These are phyloP conservation scores for Alternaria alternata DNA, from an alignment of 2,329 filamentous ascomycete species.

Conservation along the genomic window DNA sequence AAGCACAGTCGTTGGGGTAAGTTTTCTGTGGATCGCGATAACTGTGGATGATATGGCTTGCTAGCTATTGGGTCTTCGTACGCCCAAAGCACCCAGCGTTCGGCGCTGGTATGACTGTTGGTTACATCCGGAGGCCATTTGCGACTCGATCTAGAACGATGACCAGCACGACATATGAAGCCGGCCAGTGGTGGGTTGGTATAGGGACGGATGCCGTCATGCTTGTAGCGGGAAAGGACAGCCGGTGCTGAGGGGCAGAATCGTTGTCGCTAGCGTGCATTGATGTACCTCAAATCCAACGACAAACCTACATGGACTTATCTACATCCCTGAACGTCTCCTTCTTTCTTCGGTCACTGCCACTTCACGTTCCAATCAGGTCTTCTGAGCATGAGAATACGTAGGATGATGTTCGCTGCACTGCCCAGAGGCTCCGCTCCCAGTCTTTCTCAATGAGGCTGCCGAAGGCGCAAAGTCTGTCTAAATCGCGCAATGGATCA, in stretches of 20 bases:
- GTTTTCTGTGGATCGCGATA: neutral
- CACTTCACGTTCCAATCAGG: neutral
- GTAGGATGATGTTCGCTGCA: neutral
- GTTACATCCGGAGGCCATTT: neutral
- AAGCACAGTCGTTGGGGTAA: neutral
- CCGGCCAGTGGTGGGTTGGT: neutral
- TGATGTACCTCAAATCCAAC: slow-evolving; percentile 10
- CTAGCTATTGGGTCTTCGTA: neutral
- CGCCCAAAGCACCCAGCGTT: neutral
- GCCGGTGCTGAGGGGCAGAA: neutral
- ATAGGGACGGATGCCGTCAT: neutral
- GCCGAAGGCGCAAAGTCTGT: neutral
- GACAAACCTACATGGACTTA: slow-evolving; percentile 1
- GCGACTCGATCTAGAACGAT: no score
- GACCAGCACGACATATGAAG: neutral
- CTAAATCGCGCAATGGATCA: neutral
- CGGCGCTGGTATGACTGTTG: neutral
- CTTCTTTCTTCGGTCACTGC: neutral
- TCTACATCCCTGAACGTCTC: neutral
- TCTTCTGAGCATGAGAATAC: neutral
- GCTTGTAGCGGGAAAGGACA: neutral
- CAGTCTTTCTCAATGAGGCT: neutral
- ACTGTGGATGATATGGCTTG: neutral
- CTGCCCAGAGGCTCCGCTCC: neutral
- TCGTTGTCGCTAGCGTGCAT: slow-evolving; percentile 10